Evolutionary conservation across 2,329 filamentous ascomycete species (phyloP).

Genomic region (Macrophomina tecta): DNA sequence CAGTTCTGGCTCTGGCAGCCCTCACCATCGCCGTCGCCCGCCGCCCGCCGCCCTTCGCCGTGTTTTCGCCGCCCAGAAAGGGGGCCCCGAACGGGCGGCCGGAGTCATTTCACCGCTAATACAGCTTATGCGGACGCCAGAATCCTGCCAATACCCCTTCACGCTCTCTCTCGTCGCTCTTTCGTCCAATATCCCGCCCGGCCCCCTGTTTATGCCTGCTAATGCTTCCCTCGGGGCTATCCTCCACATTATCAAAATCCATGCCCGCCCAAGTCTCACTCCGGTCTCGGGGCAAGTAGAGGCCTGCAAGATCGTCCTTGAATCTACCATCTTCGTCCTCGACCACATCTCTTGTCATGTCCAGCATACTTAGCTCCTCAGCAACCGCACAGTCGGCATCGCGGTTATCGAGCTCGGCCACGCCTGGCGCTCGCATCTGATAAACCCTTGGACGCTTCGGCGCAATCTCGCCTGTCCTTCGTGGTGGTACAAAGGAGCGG

Average conservation of each 20-base stretch:
- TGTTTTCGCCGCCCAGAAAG: conserved; percentile 13
- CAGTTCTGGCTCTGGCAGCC: not conserved
- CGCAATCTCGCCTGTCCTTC: not conserved
- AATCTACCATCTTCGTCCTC: not conserved
- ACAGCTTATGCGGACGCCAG: conserved; percentile 54
- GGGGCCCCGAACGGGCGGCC: conserved; percentile 16
- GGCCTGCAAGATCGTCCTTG: conserved; percentile 1
- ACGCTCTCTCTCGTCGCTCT: conserved; percentile 21
- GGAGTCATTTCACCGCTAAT: conserved; percentile 40
- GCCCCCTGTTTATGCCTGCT: not conserved
- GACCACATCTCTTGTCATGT: not conserved
- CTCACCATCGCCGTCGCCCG: not conserved
- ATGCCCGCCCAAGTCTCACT: not conserved
- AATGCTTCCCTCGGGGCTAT: not conserved
- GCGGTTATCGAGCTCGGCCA: not conserved
- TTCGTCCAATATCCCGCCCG: not conserved
- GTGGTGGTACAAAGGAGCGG: not conserved
- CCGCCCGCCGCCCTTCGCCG: conserved; percentile 10
- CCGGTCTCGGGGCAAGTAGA: not conserved
- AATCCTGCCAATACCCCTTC: conserved; percentile 42
- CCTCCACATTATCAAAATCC: not conserved
- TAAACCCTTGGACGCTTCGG: not conserved
- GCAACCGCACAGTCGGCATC: not conserved
- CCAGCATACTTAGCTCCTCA: not conserved
- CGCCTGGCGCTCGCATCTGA: conserved; percentile 12